Evolutionary conservation across 2,329 filamentous ascomycete genomes (phyloP), one percentile per base, ranked within the genome.

Genomic region (Aspergillus novofumigatus): DNA sequence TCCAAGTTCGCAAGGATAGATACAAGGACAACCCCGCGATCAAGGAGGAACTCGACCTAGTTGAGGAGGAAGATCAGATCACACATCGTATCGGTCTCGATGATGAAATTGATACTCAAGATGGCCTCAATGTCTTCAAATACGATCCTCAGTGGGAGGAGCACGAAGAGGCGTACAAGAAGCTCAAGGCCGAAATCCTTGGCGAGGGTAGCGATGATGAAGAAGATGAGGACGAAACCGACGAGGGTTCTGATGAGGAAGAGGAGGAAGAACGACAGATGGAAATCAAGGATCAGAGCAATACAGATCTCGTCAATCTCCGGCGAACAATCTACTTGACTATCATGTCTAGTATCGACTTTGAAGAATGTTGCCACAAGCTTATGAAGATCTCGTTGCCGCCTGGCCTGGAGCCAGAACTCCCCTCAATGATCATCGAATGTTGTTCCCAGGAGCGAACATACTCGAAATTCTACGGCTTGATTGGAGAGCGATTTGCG

Each of bases 21-120:
- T 99, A 96, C 81, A 96, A 96, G 78, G 92, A 97, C 68, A 92
- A 97, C 67, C 91, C 88, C 20, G 88, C 92, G 0, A 80, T 97
- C 66, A 92, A 87, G 73, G 92, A 97, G 70, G 94, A 99, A 72
- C 79, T 99, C 56, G 94, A 99, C 75, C 75, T 99, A 49, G 91
- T 99, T 8, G 93, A 97, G 75, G 94, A 99, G 75, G 93, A 97
- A 73, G 94, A 99, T 69, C 94, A 97, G 72, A 96, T 97, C 67
- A 97, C 94, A 1, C 94, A 99, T 76, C 84, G 86, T 55, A 81
- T 91, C 51, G 87, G 89, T 51, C 77, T 99, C 29, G 90, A 96
- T 62, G 92, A 92, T 62, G 86, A 92, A 41, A 82, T 96, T 54
- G 89, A 94, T 51, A 86, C 91, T 0, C 87, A 97, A 72, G 92